A percentile compares a stretch with the other conserved stretches of the same genome.
Conservation (phyloP, 2,329 filamentous ascomycete species). For the Pseudogymnoascus destructans region DNA sequence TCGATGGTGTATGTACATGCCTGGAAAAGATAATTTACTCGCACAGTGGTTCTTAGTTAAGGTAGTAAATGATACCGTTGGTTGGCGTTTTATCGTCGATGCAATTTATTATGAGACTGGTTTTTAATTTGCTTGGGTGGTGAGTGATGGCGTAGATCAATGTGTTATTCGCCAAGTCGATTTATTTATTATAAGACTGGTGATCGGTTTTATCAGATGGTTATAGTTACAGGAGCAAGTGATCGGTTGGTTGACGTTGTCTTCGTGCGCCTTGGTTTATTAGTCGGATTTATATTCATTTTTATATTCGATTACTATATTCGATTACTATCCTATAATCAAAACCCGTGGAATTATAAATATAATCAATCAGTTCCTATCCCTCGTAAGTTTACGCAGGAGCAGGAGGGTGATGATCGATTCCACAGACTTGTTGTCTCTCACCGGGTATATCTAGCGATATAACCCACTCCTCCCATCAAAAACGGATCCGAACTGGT, state of each 20-base stretch:
- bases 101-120: neutral
- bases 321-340: rapidly evolving
- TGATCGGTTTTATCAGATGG: too few relatives aligned
- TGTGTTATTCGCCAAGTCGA: neutral
- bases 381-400: too few relatives aligned
- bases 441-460: neutral
- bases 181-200: neutral
- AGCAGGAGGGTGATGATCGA: too few relatives aligned
- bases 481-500: slow-evolving; percentile 9
- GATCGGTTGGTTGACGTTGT: too few relatives aligned
- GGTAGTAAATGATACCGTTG: slow-evolving; percentile 4
- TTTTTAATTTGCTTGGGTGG: neutral
- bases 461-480: neutral
- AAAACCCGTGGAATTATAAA: neutral
- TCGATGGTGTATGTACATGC: slow-evolving; percentile 1
- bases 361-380: neutral
- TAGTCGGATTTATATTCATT: neutral
- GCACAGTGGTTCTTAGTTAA: neutral
- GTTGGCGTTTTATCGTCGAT: slow-evolving; percentile 2
- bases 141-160: neutral
- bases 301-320: neutral
- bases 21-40: neutral
- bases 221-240: too few relatives aligned
- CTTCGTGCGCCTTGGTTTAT: neutral
- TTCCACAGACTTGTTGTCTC: too few relatives aligned